A percentile compares a stretch with the other conserved stretches of the same genome.
Evolutionary conservation across 2,329 filamentous ascomycete genomes (phyloP).

Genomic region (Ploettnerulaceae sp.): DNA sequence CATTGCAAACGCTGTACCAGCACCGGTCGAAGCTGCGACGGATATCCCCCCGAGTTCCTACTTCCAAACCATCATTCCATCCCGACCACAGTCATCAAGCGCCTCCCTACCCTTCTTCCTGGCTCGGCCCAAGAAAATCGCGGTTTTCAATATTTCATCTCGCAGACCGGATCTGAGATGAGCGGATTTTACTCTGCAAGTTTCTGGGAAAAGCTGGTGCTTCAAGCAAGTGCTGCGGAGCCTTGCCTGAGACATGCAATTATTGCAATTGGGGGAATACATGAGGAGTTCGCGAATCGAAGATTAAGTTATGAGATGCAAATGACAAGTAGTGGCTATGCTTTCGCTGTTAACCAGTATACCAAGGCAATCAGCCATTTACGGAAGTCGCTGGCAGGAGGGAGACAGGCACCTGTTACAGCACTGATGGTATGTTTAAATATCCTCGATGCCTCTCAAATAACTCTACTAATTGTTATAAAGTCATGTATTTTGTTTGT

Average conservation of each 20-base stretch:
- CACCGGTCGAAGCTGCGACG: conserved; percentile 28
- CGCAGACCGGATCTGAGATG: conserved; percentile 25
- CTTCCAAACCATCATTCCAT: conserved; percentile 1
- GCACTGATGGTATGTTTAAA: no score
- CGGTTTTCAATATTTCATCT: conserved; percentile 29
- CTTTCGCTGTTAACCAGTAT: conserved; percentile 30
- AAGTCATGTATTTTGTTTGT: conserved; percentile 31
- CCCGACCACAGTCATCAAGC: conserved; percentile 15
- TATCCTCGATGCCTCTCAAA: no score
- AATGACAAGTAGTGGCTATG: conserved; percentile 8
- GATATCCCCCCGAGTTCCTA: conserved; percentile 16
- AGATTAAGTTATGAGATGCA: conserved; percentile 10
- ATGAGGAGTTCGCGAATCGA: conserved; percentile 28
- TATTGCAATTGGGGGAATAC: conserved; percentile 30
- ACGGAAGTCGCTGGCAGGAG: conserved; percentile 21
- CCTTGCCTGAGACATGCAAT: conserved; percentile 30
- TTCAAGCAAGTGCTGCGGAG: conserved; percentile 27
- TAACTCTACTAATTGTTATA: no score
- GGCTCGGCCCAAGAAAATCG: conserved; percentile 26
- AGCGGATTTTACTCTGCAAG: conserved; percentile 26
- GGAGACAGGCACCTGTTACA: conserved; percentile 24
- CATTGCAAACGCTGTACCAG: conserved; percentile 22
- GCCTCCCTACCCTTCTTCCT: conserved; percentile 20
- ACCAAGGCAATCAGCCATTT: conserved; percentile 30
- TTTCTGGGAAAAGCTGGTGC: conserved; percentile 29